Evolutionary conservation across 2,329 filamentous ascomycete species (phyloP).

Genomic region (Venturia effusa): DNA sequence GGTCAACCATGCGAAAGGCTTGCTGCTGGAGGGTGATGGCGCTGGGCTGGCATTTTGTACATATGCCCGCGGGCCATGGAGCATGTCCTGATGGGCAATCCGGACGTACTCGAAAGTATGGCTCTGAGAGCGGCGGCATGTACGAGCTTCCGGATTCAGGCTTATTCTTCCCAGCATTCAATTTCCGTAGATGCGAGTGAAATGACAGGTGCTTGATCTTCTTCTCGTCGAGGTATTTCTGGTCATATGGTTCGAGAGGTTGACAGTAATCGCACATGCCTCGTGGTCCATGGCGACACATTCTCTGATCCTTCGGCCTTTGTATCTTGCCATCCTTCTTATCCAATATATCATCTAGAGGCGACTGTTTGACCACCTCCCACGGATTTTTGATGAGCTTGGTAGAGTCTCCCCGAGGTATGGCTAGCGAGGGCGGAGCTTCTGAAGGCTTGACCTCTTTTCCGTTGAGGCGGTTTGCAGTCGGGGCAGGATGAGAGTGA

Average conservation of each 20-base stretch:
- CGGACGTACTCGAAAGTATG: slow-evolving; percentile 77
- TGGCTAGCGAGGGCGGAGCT: slow-evolving; percentile 49
- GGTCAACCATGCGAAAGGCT: slow-evolving; percentile 91
- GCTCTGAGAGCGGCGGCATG: slow-evolving; percentile 88
- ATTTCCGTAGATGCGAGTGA: slow-evolving; percentile 85
- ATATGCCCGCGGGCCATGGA: slow-evolving; percentile 91
- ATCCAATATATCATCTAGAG: slow-evolving; percentile 78
- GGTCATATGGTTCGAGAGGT: slow-evolving; percentile 86
- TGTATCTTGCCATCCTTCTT: slow-evolving; percentile 82
- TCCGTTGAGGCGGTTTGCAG: slow-evolving; percentile 63
- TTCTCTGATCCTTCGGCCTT: slow-evolving; percentile 61
- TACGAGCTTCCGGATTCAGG: slow-evolving; percentile 88
- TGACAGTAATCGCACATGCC: slow-evolving; percentile 99
- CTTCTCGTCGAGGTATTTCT: slow-evolving; percentile 81
- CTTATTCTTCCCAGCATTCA: slow-evolving; percentile 94
- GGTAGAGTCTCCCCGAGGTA: slow-evolving; percentile 43
- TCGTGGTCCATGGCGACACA: slow-evolving; percentile 93
- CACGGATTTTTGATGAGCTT: slow-evolving; percentile 74
- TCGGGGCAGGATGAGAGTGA: slow-evolving; percentile 22
- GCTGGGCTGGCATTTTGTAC: slow-evolving; percentile 94
- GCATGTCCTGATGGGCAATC: slow-evolving; percentile 91
- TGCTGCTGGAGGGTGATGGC: slow-evolving; percentile 93
- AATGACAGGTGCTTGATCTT: slow-evolving; percentile 99
- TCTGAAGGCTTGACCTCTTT: slow-evolving; percentile 61
- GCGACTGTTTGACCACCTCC: slow-evolving; percentile 83